Evolutionary conservation across 148 eudicot genomes (phyloP), one percentile per base, ranked within the genome.

Genomic region (Rhododendron griersonianum): DNA sequence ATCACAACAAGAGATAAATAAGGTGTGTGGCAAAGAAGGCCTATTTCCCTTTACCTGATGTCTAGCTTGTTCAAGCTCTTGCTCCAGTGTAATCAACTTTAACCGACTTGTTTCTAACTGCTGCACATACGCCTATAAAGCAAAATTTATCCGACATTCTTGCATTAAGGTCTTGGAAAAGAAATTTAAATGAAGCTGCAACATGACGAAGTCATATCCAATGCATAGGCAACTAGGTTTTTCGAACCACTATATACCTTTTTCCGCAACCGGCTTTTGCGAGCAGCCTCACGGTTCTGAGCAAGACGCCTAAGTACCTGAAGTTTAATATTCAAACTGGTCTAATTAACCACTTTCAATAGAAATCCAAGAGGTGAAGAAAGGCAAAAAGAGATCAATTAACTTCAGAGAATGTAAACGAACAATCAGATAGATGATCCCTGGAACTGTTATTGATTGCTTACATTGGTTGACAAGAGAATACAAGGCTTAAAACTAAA

Each of bases 201-300:
- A 13, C 5, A 33, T 30, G 76, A 33, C 76, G 30, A 30, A 71
- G 16, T 35, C 76, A 30, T 14, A 5, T 25, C n/a, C 57, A 76
- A 79, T 15, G 11, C 71, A 86, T 45, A 45, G 73, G 84, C 14
- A 33, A 15, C 47, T 23, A 71, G 81, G 19, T 50, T 25, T 80
- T 7, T 61, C 39, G 39, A 45, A 16, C 80, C 2, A 8, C 73
- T 25, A 37, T 39, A 86, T 47, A 97, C 99, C 98, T 97, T 97
- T 90, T 95, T 97, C 82, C 99, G 89, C 84, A 95, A 87, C 80
- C 99, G 98, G 84, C 99, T 94, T 91, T 97, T 97, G 44, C 99
- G 98, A 88, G 99, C 99, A 85, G 99, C 99, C 89, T 97, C 98
- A 65, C 99, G 98, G 84, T 97, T 97, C 88, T 97, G 99, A 84